These are phyloP conservation scores for Ustilago lituana DNA, from an alignment of 1,284 basidiomycete genomes.

Conservation along the genomic window DNA sequence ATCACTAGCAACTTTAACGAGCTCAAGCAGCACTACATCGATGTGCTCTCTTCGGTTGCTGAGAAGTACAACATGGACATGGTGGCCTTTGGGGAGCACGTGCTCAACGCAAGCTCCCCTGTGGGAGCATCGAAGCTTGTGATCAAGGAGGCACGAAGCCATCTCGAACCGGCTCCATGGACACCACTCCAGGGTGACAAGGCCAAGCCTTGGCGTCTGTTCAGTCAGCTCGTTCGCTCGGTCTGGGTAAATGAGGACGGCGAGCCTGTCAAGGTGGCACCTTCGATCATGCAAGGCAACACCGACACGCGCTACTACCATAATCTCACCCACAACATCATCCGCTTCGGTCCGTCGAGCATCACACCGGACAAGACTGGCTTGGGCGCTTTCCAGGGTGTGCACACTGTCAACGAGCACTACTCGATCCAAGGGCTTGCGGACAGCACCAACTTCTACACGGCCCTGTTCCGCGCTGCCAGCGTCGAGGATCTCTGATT, in stretches of 20 bases:
- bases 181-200: slow-evolving; percentile 70
- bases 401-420: slow-evolving; percentile 78
- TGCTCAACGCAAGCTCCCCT: slow-evolving; percentile 11
- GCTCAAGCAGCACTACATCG: slow-evolving; percentile 70
- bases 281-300: slow-evolving; percentile 72
- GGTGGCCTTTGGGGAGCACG: slow-evolving; percentile 68
- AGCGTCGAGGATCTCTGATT: slow-evolving; percentile 57
- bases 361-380: slow-evolving; percentile 63
- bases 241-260: slow-evolving; percentile 68
- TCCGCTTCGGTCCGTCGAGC: slow-evolving; percentile 70
- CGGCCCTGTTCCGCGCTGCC: slow-evolving; percentile 70
- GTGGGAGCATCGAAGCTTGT: slow-evolving; percentile 23
- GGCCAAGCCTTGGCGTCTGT: slow-evolving; percentile 70
- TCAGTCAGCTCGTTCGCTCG: slow-evolving; percentile 72
- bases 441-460: slow-evolving; percentile 70
- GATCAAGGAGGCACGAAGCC: slow-evolving; percentile 71
- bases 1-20: slow-evolving; percentile 71
- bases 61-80: slow-evolving; percentile 68
- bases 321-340: slow-evolving; percentile 72
- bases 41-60: slow-evolving; percentile 70
- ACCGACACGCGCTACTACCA: slow-evolving; percentile 70
- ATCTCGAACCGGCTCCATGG: slow-evolving; percentile 73
- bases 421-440: slow-evolving; percentile 68
- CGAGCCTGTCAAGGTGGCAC: slow-evolving; percentile 70
- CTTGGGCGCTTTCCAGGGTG: slow-evolving; percentile 68